phyloP scores from a whole-genome alignment of 2,329 filamentous ascomycete species.

The Colletotrichum sublineola region DNA sequence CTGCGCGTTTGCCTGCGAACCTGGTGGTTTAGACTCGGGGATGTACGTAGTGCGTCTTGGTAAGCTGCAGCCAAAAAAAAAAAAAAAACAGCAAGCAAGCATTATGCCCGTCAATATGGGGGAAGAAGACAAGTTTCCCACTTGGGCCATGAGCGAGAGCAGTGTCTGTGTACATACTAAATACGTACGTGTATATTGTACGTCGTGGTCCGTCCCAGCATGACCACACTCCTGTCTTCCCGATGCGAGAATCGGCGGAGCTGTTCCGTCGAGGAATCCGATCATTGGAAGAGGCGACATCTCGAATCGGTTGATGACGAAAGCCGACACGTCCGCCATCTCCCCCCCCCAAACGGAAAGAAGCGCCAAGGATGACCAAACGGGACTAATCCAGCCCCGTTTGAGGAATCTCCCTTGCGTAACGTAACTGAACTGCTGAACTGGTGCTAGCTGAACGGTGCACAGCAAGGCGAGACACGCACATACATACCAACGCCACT shows the following conservation, averaged over 20 bases:
- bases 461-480: constrained; percentile 1
- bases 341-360: background rate
- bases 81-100: background rate
- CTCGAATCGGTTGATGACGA: background rate
- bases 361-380: background rate
- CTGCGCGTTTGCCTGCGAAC: background rate
- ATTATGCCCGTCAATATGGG: background rate
- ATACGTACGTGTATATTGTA: background rate
- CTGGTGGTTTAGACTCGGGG: background rate
- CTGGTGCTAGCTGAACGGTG: constrained; percentile 6
- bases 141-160: background rate
- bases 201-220: background rate
- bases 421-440: background rate
- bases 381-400: background rate
- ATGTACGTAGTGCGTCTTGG: background rate
- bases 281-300: background rate
- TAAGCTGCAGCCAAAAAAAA: background rate
- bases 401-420: background rate
- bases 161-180: background rate
- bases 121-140: background rate
- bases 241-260: background rate
- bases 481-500: background rate
- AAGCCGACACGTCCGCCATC: background rate
- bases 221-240: background rate
- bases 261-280: constrained; percentile 20